phyloP scores from a whole-genome alignment of 768 basidiomycete genomes.

The Lactifluus hygrophoroides region DNA sequence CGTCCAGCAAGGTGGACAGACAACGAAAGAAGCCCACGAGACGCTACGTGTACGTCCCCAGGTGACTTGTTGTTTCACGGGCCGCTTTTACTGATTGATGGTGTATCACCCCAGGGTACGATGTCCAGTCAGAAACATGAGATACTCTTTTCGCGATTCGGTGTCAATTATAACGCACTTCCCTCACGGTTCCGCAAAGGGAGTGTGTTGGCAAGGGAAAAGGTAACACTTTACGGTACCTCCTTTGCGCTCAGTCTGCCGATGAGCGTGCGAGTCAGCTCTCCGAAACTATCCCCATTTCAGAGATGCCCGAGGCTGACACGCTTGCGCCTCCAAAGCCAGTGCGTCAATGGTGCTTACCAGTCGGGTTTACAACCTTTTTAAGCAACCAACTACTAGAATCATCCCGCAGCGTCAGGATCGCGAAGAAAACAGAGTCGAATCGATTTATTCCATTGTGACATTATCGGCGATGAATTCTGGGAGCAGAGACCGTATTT shows the following conservation, averaged over 20 bases:
- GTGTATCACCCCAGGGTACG: slow-evolving; percentile 53
- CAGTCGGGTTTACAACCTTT: neutral
- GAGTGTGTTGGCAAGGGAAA: slow-evolving; percentile 66
- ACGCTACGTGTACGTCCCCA: slow-evolving; percentile 51
- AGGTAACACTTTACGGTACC: slow-evolving; percentile 30
- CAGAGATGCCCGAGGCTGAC: neutral
- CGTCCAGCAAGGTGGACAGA: slow-evolving; percentile 72
- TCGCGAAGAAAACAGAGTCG: slow-evolving; percentile 22
- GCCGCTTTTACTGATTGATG: neutral
- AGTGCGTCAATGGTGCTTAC: neutral
- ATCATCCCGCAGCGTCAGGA: neutral
- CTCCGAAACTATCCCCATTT: neutral
- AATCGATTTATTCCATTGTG: slow-evolving; percentile 64
- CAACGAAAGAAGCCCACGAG: slow-evolving; percentile 72
- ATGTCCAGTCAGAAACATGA: slow-evolving; percentile 88
- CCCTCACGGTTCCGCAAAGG: slow-evolving; percentile 75
- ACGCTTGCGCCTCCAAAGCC: neutral
- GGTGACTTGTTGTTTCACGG: neutral
- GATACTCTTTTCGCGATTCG: slow-evolving; percentile 73
- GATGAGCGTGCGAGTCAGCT: neutral
- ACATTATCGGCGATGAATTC: slow-evolving; percentile 75
- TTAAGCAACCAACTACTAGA: neutral
- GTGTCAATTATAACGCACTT: slow-evolving; percentile 80
- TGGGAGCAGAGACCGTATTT: slow-evolving; percentile 59
- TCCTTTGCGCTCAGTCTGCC: neutral